Evolutionary conservation across 352 stramenopile genomes (phyloP).

Genomic region (Pelagophyceae sp.): DNA sequence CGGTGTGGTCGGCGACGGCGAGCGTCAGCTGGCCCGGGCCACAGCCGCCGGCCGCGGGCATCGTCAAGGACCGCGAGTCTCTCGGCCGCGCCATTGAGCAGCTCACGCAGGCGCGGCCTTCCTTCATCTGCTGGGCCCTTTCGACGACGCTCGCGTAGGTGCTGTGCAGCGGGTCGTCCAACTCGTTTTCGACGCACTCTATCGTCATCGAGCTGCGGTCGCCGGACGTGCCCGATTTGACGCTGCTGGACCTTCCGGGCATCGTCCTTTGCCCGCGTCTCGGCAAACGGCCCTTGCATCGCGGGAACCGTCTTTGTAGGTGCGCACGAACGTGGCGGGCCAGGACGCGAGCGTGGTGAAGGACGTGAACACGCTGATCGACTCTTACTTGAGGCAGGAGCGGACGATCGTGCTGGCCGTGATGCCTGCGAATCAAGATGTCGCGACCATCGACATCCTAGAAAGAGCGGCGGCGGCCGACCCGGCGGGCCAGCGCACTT

Average conservation of each 20-base stretch:
- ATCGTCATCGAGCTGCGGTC: slow-evolving; percentile 4
- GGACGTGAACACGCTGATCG: slow-evolving; percentile 55
- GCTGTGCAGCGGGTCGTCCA: neutral
- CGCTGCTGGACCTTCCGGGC: slow-evolving; percentile 63
- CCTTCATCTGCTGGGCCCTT: slow-evolving; percentile 25
- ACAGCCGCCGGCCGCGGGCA: neutral
- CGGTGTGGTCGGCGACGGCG: neutral
- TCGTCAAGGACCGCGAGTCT: neutral
- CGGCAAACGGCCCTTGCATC: too few species aligned
- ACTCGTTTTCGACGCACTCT: neutral
- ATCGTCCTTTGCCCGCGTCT: too few species aligned
- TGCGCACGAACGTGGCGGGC: slow-evolving; percentile 54
- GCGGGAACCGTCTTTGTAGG: too few species aligned
- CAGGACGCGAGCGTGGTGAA: slow-evolving; percentile 52
- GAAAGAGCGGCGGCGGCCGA: slow-evolving; percentile 56
- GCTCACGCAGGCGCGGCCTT: slow-evolving; percentile 58
- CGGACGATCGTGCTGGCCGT: slow-evolving; percentile 67
- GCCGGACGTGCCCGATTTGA: slow-evolving; percentile 56
- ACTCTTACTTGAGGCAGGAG: slow-evolving; percentile 59
- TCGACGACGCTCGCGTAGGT: neutral
- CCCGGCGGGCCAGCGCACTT: slow-evolving; percentile 55
- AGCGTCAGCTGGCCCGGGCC: neutral
- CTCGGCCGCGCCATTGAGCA: neutral
- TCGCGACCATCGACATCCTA: slow-evolving; percentile 68
- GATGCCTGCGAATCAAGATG: slow-evolving; percentile 63